Base-by-base conservation (phyloP, 1,284 basidiomycete genomes). In the Tremellales sp. region DNA sequence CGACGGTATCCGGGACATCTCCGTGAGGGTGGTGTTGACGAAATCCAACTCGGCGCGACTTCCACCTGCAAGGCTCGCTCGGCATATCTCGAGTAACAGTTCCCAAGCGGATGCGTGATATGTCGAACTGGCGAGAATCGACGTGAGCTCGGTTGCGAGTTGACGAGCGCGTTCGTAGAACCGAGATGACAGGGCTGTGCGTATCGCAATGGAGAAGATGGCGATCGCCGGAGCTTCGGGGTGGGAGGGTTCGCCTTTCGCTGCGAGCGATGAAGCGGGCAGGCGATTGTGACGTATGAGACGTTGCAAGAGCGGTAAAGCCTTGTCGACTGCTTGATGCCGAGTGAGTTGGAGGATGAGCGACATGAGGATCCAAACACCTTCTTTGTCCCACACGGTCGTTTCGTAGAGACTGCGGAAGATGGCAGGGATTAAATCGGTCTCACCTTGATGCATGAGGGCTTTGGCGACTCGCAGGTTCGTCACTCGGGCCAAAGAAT, bases 321-420 rank as follows among this genome's bases (percentile, higher is more conserved):
- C 45, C 21, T 35, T 19, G 35, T 45, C 44, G 6, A 19, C 56
- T 48, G 39, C 50, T 24, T 6, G 49, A 45, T 5, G 41, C 13
- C 19, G 36, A 39, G 52, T 50, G 10, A 61, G 45, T 27, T 57
- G 48, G 12, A 57, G 46, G 15, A 55, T 42, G 37, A 60, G 53
- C 26, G 56, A 48, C 19, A 64, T 43, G 4, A 56, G 44, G 11
- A 48, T 45, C 55, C 61, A 64, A 3, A 31, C 31, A 5, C 51
- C 46, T 10, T 56, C 48, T 2, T 44, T 36, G 3, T 56, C 46
- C 52, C 53, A 58, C 11, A 33, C 41, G 0, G 50, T 47, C 1
- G 53, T 44, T 11, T 43, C 31, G 3, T 48, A 54, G 3, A 62
- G 33, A 33, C 59, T 52, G 29, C 56, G 51, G 53, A 53, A 64